Base-by-base conservation (phyloP, 169 alveolate species). In the Cytauxzoon felis region DNA sequence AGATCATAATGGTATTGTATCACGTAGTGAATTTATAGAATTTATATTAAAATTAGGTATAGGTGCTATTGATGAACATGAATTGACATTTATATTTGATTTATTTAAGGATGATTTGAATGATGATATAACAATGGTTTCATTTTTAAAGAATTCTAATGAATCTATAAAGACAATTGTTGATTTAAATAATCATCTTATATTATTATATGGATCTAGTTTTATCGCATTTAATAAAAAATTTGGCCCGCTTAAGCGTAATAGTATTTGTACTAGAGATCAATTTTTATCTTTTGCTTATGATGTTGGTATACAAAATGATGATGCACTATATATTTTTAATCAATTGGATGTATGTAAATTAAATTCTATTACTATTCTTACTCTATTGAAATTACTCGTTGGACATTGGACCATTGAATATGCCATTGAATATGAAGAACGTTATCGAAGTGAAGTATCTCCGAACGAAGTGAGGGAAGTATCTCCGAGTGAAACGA, bases 351-450 rank as follows among this genome's bases (percentile, higher is more conserved):
- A 72, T 54, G 51, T 72, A 0, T 72, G 82, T 63, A 56, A 51
- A 19, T 62, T 48, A 9, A 69, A 68, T 33, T 59, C 47, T 19
- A 78, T 72, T 9, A 61, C 82, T n/a, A 62, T 72, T 7, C 13
- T 72, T 32, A 72, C 82, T n/a, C 61, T 72, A 53, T 58, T 72
- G 36, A 72, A 72, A 54, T 21, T 72, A 59, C 45, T 72, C 54
- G 56, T 65, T 0, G 82, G 82, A 21, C 78, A 72, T 42, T 72
- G 82, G 82, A 53, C 65, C 3, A 5, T n/a, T 6, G 82, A 42
- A 5, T 66, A 24, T 30, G 82, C 82, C 8, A 11, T 41, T 6
- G 82, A 59, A 34, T 48, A 62, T 42, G 82, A 72, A 43, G 24
- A 40, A 8, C 43, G 57, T 45, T 50, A 65, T 54, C 27, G 23